Percentiles rank a stretch among this genome's conserved stretches.
phyloP scores from a whole-genome alignment of 2,329 filamentous ascomycete species.

The Cyphellophora attinorum region DNA sequence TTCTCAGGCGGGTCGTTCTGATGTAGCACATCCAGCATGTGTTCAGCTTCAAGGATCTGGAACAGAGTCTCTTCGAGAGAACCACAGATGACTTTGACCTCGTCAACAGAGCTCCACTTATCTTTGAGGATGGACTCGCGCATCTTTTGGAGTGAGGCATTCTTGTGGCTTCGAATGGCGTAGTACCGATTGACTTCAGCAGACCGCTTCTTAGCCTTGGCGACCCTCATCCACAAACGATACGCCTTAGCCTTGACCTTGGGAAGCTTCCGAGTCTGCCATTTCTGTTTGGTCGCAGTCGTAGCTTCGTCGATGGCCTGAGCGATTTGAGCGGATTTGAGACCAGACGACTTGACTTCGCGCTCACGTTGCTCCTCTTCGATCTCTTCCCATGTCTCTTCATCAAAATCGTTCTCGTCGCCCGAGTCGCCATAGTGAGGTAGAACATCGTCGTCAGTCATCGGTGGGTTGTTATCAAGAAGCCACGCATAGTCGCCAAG shows the following conservation, averaged over 20 bases:
- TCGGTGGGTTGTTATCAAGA: constrained; percentile 33
- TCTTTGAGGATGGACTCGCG: constrained; percentile 42
- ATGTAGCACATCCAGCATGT: constrained; percentile 34
- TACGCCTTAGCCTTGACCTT: constrained; percentile 48
- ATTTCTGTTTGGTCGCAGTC: constrained; percentile 40
- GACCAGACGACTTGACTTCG: constrained; percentile 18
- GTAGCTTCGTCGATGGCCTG: constrained; percentile 47
- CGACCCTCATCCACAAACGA: constrained; percentile 51
- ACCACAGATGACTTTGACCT: constrained; percentile 47
- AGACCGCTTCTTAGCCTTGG: constrained; percentile 29
- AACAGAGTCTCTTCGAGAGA: constrained; percentile 57
- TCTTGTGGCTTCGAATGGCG: constrained; percentile 32
- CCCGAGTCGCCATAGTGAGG: constrained; percentile 49
- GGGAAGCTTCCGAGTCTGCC: constrained; percentile 50
- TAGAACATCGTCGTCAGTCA: constrained; percentile 31
- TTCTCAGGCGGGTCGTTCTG: constrained; percentile 22
- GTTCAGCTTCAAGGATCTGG: constrained; percentile 37
- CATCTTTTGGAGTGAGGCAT: constrained; percentile 47
- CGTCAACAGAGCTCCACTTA: constrained; percentile 42
- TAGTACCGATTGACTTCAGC: constrained; percentile 37
- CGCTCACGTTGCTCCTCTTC: constrained; percentile 24
- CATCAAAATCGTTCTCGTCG: constrained; percentile 44
- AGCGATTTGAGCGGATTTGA: constrained; percentile 41
- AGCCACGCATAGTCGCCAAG: constrained; percentile 23
- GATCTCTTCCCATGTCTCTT: constrained; percentile 53